Evolutionary conservation across 345 rosid species (phyloP).

Genomic region (Mangifera indica): DNA sequence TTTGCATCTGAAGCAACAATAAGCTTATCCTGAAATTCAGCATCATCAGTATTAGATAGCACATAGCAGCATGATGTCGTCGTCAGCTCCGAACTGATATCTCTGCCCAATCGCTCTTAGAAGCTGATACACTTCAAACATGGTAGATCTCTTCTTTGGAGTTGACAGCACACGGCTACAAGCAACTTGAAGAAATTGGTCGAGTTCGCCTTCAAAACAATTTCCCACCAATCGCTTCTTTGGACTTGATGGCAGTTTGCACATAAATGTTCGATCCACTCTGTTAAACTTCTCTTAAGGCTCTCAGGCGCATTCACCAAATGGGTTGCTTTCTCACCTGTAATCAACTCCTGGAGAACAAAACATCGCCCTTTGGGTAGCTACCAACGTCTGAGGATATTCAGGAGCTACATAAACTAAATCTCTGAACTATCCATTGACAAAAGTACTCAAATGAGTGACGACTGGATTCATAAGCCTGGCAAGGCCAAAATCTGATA

Average conservation of each 20-base stretch:
- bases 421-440: conserved; percentile 29
- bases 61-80: conserved; percentile 7
- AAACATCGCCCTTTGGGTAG: conserved; percentile 33
- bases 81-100: conserved; percentile 19
- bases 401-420: conserved; percentile 24
- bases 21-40: conserved; percentile 13
- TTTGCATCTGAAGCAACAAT: conserved; percentile 8
- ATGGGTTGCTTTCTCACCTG: conserved; percentile 22
- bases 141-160: conserved; percentile 29
- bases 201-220: conserved; percentile 17
- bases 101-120: conserved; percentile 22
- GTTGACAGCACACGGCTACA: conserved; percentile 21
- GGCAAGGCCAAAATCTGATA: conserved; percentile 31
- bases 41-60: neutral
- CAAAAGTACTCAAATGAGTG: conserved; percentile 20
- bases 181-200: conserved; percentile 22
- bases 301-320: conserved; percentile 14
- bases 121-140: conserved; percentile 24
- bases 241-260: conserved; percentile 19
- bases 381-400: conserved; percentile 20
- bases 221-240: conserved; percentile 29
- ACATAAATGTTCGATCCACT: conserved; percentile 18
- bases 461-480: conserved; percentile 24
- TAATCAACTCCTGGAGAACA: conserved; percentile 32
- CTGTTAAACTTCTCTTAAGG: conserved; percentile 17